Evolutionary conservation across 2,329 filamentous ascomycete species (phyloP).

Genomic region (Penicillium griseofulvum): DNA sequence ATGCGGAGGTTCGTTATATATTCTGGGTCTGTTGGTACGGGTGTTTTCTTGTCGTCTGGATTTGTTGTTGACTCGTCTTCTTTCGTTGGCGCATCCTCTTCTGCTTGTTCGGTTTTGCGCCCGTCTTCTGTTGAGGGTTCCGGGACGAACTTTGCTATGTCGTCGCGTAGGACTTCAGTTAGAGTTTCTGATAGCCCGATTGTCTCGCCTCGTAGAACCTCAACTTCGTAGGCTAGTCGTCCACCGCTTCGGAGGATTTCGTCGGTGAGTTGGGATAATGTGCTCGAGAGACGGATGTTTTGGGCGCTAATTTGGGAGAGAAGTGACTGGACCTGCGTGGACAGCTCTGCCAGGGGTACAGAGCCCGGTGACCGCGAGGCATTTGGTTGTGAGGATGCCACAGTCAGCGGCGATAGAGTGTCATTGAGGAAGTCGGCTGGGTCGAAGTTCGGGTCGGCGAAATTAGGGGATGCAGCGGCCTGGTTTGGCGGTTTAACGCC

Average conservation of each 20-base stretch:
- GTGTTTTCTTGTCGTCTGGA: conserved; percentile 2
- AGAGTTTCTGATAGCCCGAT: conserved; percentile 75
- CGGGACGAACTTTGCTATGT: conserved; percentile 71
- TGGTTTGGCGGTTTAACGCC: conserved; percentile 34
- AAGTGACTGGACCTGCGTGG: conserved; percentile 76
- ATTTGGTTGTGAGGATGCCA: conserved; percentile 44
- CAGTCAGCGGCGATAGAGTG: conserved; percentile 65
- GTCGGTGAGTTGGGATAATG: conserved; percentile 85
- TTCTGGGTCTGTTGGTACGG: conserved; percentile 51
- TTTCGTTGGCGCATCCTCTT: neutral
- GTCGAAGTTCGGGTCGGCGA: conserved; percentile 75
- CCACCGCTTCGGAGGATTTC: conserved; percentile 89
- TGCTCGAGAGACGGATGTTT: conserved; percentile 75
- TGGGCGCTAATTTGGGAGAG: conserved; percentile 85
- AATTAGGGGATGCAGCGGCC: conserved; percentile 58
- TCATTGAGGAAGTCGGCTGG: conserved; percentile 81
- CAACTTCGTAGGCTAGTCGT: conserved; percentile 88
- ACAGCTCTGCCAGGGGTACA: conserved; percentile 71
- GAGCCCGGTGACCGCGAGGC: conserved; percentile 43
- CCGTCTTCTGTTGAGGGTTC: conserved; percentile 16
- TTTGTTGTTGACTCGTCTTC: conserved; percentile 8
- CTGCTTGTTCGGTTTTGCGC: conserved; percentile 6
- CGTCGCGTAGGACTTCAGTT: conserved; percentile 66
- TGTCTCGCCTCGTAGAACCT: conserved; percentile 85
- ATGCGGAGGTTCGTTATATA: conserved; percentile 79